Evolutionary conservation across 495 filamentous ascomycete species (phyloP).

Genomic region (Neurospora tetraspora): DNA sequence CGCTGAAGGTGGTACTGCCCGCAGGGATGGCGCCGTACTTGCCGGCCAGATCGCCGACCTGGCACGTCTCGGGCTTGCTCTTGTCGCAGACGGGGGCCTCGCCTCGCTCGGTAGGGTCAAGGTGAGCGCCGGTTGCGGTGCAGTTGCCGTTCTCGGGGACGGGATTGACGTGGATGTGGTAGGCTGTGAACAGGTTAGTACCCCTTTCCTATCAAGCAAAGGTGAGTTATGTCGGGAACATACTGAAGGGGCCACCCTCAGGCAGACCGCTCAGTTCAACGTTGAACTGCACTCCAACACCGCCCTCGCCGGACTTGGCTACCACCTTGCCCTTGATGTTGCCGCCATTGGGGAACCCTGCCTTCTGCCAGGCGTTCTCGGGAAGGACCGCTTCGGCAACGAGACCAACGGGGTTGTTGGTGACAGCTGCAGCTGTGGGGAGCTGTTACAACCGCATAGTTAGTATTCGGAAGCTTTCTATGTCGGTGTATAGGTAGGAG

Average conservation of each 20-base stretch:
- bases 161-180: conserved; percentile 71
- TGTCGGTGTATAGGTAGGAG: neutral
- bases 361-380: conserved; percentile 35
- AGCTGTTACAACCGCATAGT: conserved; percentile 24
- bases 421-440: conserved; percentile 46
- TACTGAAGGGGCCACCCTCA: conserved; percentile 61
- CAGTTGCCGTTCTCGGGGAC: conserved; percentile 73
- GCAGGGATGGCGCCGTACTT: conserved; percentile 59
- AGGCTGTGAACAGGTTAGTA: conserved; percentile 38
- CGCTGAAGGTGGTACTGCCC: conserved; percentile 29
- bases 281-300: conserved; percentile 52
- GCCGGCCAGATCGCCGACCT: conserved; percentile 75
- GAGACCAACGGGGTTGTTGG: conserved; percentile 52
- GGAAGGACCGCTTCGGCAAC: conserved; percentile 53
- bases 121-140: conserved; percentile 55
- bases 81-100: conserved; percentile 56
- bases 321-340: conserved; percentile 52
- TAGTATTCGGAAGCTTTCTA: conserved; percentile 4
- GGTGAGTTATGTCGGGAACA: conserved; percentile 18
- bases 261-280: conserved; percentile 60
- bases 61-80: conserved; percentile 54
- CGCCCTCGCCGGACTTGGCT: conserved; percentile 42
- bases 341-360: conserved; percentile 38
- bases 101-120: conserved; percentile 45
- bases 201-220: neutral